Base-by-base conservation (phyloP, 169 alveolate species). In the Babesia bovis region DNA sequence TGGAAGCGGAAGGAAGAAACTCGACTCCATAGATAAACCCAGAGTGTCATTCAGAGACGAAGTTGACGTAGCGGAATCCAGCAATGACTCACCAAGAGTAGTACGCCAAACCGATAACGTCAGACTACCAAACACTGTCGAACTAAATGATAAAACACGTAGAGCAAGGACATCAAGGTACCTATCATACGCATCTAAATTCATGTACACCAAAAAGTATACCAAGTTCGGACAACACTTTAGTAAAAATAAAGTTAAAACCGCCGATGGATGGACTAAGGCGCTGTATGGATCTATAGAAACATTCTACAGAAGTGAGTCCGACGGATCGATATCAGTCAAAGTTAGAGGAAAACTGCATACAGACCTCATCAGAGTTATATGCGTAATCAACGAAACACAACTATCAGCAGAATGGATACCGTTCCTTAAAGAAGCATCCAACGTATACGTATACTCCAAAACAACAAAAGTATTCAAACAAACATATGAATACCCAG, bases 321-420 rank as follows among this genome's bases (percentile, higher is more conserved):
- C 26, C 3, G 53, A 78, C 28, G 81, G 76, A 32, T 41, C 68
- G 6, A 63, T 78, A 10, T 56, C 84, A 28, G 69, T 78, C 28
- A 78, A 78, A 49, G 67, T 78, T 13, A 68, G 87, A 51, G 82
- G 87, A 9, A 78, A 78, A 35, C 60, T 78, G 36, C 45, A 40
- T 1, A 53, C 59, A 17, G 87, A 78, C 12, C 50, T 63, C 35
- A 13, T 78, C 30, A 44, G 45, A 13, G 76, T 68, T 15, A 30
- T 69, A 1, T 58, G 81, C 23, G 61, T 78, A 19, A 47, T 78
- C 61, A 66, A 58, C 49, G 83, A 78, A 30, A 45, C 78, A n/a
- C 83, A 78, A 50, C 59, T 78, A 19, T 36, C 83, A 28, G 2
- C 74, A 3, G 87, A 57, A 35, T 78, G 87, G 87, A 83, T 78